Evolutionary conservation across 2,329 filamentous ascomycete species (phyloP).

Genomic region (Grosmannia clavigera): DNA sequence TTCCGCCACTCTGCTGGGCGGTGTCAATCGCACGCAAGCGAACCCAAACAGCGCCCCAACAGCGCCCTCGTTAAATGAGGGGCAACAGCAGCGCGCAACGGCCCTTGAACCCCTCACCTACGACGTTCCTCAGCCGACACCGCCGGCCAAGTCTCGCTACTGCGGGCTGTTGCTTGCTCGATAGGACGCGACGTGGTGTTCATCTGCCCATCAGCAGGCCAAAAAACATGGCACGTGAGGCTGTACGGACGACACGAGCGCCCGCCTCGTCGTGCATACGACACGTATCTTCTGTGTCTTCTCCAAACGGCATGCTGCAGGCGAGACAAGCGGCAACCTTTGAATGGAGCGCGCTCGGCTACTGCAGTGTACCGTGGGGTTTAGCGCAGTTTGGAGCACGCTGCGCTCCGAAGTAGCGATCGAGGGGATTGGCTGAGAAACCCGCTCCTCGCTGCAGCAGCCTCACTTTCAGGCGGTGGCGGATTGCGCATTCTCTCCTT

Average conservation of each 20-base stretch:
- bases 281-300: not conserved
- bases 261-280: not conserved
- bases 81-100: constrained; percentile 1
- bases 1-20: not conserved
- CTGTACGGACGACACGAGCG: not conserved
- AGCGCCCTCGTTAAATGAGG: not conserved
- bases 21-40: not conserved
- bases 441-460: not conserved
- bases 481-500: not conserved
- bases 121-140: not conserved
- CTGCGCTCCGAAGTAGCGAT: not conserved
- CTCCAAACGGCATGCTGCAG: not conserved
- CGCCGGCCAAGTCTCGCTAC: not conserved
- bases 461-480: constrained; percentile 6
- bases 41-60: not conserved
- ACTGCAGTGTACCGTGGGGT: not conserved
- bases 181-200: not conserved
- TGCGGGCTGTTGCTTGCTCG: not conserved
- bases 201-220: not conserved
- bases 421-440: not conserved
- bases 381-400: constrained; percentile 10
- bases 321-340: not conserved
- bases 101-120: not conserved
- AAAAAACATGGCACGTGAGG: not conserved
- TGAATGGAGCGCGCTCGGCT: not conserved